Base-by-base conservation (phyloP, 176 grass and related monocot species). In the Lolium perenne region DNA sequence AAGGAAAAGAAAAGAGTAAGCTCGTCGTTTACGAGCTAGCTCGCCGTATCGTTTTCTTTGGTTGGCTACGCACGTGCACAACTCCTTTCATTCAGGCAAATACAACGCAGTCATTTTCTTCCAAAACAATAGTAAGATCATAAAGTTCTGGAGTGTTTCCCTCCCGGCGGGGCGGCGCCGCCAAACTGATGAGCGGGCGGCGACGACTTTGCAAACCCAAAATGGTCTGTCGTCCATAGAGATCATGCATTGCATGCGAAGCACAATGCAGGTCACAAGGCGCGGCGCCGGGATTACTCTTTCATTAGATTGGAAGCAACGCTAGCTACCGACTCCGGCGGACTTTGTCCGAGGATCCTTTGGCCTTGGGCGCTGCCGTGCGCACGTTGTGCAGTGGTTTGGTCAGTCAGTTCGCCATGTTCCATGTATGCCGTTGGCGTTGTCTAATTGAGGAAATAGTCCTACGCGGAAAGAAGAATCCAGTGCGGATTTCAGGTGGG, bases 201-300 rank as follows among this genome's bases (percentile, higher is more conserved):
- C 56, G 56, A 20, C 56, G 56, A 1, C 56, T 59, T n/a, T 41
- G 35, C 66, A 1, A 16, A 40, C 3, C 65, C 15, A 40, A 67
- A 38, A 38, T 4, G 29, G 7, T 21, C 20, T n/a, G 20, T 20
- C 6, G 6, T 57, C 1, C 26, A 38, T 35, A 10, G 65, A 69
- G 12, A 9, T 10, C 35, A 69, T 69, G 66, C 66, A 69, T 69
- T 69, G 35, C 66, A 69, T 69, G 66, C 65, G 40, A 41, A 41
- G 40, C 40, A 41, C 40, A 41, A 41, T 38, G 63, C 26, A 12
- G 26, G 29, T 67, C 2, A 29, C 12, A 5, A 5, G 0, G 62
- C 25, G 58, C 58, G 58, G 5, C 12, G 26, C 17, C 63, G 63
- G 1, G 29, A 65, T 29, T 65, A 46, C 26, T 13, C 14, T 7